Conservation (phyloP, 2,329 filamentous ascomycete species). For the Emergomyces orientalis region DNA sequence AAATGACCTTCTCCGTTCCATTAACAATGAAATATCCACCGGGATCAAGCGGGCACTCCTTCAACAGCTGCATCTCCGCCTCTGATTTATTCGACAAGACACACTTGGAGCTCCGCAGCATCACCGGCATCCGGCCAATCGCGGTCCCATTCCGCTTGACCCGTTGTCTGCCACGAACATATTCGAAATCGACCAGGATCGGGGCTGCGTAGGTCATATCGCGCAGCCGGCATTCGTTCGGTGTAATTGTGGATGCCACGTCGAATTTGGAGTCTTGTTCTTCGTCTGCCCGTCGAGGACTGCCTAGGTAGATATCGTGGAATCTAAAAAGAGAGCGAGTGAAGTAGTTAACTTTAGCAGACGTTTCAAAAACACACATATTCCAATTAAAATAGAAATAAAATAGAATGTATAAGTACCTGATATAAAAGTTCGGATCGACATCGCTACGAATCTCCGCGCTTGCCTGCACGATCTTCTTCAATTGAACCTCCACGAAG, state of each 20-base stretch:
- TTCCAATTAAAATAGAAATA: background rate
- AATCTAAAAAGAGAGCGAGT: constrained; percentile 38
- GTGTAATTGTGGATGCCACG: constrained; percentile 55
- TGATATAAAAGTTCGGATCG: constrained; percentile 84
- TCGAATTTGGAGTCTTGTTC: constrained; percentile 45
- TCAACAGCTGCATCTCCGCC: constrained; percentile 78
- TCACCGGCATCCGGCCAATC: constrained; percentile 88
- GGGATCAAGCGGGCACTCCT: constrained; percentile 91
- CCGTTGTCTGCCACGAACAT: constrained; percentile 71
- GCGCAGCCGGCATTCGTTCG: constrained; percentile 90
- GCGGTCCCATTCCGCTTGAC: constrained; percentile 63
- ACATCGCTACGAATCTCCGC: constrained; percentile 82
- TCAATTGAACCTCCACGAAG: constrained; percentile 92
- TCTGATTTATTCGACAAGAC: constrained; percentile 76
- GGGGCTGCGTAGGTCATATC: constrained; percentile 98
- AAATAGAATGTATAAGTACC: constrained; percentile 35
- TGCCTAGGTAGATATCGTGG: constrained; percentile 78
- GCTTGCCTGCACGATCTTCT: constrained; percentile 91
- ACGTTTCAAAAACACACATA: background rate
- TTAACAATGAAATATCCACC: constrained; percentile 97
- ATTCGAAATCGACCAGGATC: constrained; percentile 85
- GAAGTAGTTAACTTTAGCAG: background rate
- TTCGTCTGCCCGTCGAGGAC: constrained; percentile 69
- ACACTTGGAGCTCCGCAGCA: constrained; percentile 94
- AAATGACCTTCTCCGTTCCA: constrained; percentile 95